Evolutionary conservation across 495 filamentous ascomycete genomes (phyloP), one percentile per base, ranked within the genome.

Genomic region (Podospora anserina): DNA sequence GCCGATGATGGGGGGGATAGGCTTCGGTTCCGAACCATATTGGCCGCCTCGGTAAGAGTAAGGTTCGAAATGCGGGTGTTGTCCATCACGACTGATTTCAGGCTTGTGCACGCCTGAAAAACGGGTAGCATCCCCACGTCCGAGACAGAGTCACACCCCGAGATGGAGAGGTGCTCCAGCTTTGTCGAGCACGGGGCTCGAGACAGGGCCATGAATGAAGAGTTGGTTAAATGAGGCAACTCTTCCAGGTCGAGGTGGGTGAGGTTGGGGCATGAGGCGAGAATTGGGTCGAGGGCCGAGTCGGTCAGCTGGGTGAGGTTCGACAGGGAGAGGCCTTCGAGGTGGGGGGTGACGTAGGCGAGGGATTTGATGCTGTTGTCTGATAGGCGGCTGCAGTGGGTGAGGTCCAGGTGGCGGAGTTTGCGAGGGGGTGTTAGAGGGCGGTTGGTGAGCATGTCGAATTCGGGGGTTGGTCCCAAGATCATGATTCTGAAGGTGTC

Each of bases 181-280:
- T 73, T 77, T 5, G 83, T 77, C 2, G 89, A 87, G 74, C 92
- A 96, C 2, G 92, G 89, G 0, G 91, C 84, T 68, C 85, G 88
- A 32, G 94, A 88, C 5, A 99, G 81, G 78, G 68, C 89, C 86
- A 11, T 88, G 18, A 98, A 81, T 0, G 90, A 79, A 5, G 80
- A 76, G 70, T 97, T 95, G 7, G 92, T 93, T 26, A 98, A 78
- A 57, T 88, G 82, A 0, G 88, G 82, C 23, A 97, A 82, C 70
- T 97, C 94, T 78, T 99, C 95, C 0, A 98, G 77, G 67, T 99
- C 95, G 60, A 99, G 81, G 74, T 96, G 94, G 0, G 92, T 92
- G 20, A 99, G 85, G 4, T 83, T 80, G 1, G 92, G 91, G 0
- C 88, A 84, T 0, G 91, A 92, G 3, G 88, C 88, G 7, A 99